These are phyloP conservation scores for Dioscorea zingiberensis DNA, from an alignment of 106 monocot species.

Conservation along the genomic window DNA sequence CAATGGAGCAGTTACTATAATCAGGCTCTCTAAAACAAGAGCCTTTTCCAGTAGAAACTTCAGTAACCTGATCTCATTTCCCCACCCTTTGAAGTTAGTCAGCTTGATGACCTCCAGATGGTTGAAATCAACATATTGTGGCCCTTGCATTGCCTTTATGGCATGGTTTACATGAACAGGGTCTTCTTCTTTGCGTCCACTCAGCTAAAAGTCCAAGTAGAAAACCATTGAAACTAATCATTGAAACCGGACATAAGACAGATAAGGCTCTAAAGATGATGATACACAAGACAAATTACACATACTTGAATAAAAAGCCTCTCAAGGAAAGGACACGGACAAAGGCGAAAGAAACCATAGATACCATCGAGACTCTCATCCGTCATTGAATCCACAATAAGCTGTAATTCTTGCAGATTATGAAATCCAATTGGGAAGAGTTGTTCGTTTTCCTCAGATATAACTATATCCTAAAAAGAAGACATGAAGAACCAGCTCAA, in stretches of 20 bases:
- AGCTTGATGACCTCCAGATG: conserved; percentile 34
- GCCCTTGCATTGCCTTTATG: not conserved
- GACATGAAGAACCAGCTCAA: not conserved
- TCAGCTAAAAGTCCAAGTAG: conserved; percentile 11
- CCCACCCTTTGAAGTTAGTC: conserved; percentile 32
- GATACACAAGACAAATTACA: not conserved
- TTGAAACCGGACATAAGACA: not conserved
- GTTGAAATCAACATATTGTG: conserved; percentile 16
- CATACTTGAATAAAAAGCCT: conserved; percentile 40
- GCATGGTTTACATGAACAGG: not conserved
- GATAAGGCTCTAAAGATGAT: not conserved
- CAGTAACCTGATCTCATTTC: conserved; percentile 29
- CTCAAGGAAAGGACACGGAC: conserved; percentile 30
- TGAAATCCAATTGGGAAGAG: conserved; percentile 21
- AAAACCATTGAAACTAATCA: not conserved
- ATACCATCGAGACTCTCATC: conserved; percentile 17
- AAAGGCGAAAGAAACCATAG: conserved; percentile 19
- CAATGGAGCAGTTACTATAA: conserved; percentile 19
- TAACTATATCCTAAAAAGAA: conserved; percentile 6
- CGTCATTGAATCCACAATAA: conserved; percentile 12
- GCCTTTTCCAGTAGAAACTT: conserved; percentile 38
- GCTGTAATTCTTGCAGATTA: conserved; percentile 42
- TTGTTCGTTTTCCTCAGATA: not conserved
- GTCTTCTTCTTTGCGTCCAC: not conserved
- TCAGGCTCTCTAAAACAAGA: conserved; percentile 20